Conservation (phyloP, 148 eudicot species). For the Bassia scoparia region DNA sequence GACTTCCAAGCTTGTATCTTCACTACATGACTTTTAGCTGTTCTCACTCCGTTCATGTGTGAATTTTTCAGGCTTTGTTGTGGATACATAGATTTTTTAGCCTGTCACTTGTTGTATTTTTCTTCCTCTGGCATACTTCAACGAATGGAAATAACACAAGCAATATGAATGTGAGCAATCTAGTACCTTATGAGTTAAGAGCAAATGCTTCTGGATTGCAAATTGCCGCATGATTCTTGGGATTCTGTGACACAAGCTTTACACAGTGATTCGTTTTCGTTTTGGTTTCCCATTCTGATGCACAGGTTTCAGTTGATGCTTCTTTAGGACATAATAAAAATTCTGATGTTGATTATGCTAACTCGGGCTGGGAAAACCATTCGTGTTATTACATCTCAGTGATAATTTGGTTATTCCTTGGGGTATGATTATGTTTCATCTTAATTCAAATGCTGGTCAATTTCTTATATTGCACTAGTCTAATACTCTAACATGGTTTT, state of each 20-base stretch:
- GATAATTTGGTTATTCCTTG: conserved; percentile 80
- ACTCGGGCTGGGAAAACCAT: conserved; percentile 55
- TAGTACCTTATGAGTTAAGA: conserved; percentile 5
- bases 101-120: conserved; percentile 70
- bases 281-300: neutral
- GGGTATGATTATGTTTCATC: conserved; percentile 52
- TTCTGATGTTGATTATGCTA: conserved; percentile 36
- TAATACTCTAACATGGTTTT: conserved; percentile 1
- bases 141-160: conserved; percentile 40
- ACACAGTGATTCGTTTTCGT: neutral
- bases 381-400: conserved; percentile 78
- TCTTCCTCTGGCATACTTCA: conserved; percentile 65
- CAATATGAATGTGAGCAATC: conserved; percentile 48
- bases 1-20: conserved; percentile 8
- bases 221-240: neutral
- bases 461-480: conserved; percentile 8
- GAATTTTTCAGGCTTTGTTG: conserved; percentile 68
- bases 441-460: conserved; percentile 2
- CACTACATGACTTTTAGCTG: neutral
- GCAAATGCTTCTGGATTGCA: conserved; percentile 13
- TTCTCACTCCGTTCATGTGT: conserved; percentile 9
- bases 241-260: conserved; percentile 7
- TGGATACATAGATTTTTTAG: conserved; percentile 88
- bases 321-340: conserved; percentile 46
- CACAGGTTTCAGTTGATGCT: conserved; percentile 33